Conservation (phyloP, 148 eudicot genomes). For the Amaranthus hypochondriacus region DNA sequence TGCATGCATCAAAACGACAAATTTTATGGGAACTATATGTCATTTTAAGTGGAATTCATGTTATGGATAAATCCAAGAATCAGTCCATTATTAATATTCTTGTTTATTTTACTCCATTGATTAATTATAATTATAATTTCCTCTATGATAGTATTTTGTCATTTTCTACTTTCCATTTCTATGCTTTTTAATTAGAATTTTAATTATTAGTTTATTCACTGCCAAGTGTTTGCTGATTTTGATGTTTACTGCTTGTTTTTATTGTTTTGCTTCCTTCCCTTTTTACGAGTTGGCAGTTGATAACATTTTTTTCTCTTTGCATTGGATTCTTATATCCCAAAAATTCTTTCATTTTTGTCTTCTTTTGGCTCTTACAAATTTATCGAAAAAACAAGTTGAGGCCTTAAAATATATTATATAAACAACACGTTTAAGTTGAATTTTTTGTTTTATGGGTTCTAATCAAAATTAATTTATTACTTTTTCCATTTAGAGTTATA, state of each 20-base stretch:
- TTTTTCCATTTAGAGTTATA: too few species aligned
- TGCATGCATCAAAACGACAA: conserved; percentile 32
- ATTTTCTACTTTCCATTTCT: conserved; percentile 14
- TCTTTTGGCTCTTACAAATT: background rate
- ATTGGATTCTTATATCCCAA: conserved; percentile 5
- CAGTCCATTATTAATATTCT: background rate
- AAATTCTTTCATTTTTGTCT: conserved; percentile 1
- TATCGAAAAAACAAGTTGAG: background rate
- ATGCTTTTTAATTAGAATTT: conserved; percentile 9
- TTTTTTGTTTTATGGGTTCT: too few species aligned
- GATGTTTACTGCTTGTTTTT: conserved; percentile 10
- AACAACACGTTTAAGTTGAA: too few species aligned
- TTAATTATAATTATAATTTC: background rate
- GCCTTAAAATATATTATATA: too few species aligned
- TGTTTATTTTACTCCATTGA: conserved; percentile 7
- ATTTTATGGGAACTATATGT: conserved; percentile 2
- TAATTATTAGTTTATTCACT: background rate
- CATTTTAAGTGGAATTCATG: conserved; percentile 17
- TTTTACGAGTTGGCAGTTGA: background rate
- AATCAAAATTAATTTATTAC: too few species aligned
- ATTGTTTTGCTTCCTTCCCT: background rate
- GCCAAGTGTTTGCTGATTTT: conserved; percentile 16
- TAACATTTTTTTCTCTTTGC: background rate
- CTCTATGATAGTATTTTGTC: conserved; percentile 19
- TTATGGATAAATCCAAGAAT: conserved; percentile 19